Evolutionary conservation across 2,329 filamentous ascomycete species (phyloP).

Genomic region (Penicillium sp.): DNA sequence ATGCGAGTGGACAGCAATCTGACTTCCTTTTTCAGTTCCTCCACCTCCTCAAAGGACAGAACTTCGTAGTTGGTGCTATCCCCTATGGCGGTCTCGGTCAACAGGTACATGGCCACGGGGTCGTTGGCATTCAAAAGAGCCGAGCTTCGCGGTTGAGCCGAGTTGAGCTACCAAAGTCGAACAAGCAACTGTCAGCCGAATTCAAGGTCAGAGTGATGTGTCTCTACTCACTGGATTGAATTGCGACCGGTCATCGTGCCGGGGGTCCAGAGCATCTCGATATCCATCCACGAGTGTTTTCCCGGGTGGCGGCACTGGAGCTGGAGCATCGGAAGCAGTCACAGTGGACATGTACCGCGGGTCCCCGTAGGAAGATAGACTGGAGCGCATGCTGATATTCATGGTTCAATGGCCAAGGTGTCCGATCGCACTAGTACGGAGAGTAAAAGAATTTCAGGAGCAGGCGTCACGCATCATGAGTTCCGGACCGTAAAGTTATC

Average conservation of each 20-base stretch:
- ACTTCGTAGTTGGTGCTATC: slow-evolving; percentile 86
- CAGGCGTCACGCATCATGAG: slow-evolving; percentile 20
- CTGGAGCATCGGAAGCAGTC: slow-evolving; percentile 34
- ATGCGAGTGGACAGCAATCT: slow-evolving; percentile 71
- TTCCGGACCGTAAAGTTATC: background rate
- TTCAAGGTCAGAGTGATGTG: background rate
- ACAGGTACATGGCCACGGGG: slow-evolving; percentile 77
- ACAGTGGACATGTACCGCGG: slow-evolving; percentile 38
- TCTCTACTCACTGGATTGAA: slow-evolving; percentile 56
- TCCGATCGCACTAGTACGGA: slow-evolving; percentile 9
- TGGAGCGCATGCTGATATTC: slow-evolving; percentile 41
- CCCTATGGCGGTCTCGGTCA: slow-evolving; percentile 88
- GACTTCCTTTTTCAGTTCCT: slow-evolving; percentile 84
- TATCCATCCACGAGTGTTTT: slow-evolving; percentile 61
- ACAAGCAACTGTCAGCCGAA: slow-evolving; percentile 30
- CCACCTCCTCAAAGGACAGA: slow-evolving; percentile 86
- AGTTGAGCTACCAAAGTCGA: slow-evolving; percentile 56
- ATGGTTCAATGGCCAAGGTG: slow-evolving; percentile 22
- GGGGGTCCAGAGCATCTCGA: slow-evolving; percentile 55
- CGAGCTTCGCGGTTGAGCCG: slow-evolving; percentile 36
- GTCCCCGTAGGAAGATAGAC: slow-evolving; percentile 44
- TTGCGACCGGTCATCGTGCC: slow-evolving; percentile 54
- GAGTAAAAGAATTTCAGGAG: slow-evolving; percentile 14
- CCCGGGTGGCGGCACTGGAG: slow-evolving; percentile 30
- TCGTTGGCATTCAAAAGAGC: slow-evolving; percentile 50